phyloP scores from a whole-genome alignment of 2,329 filamentous ascomycete species.

The Fusarium verrucosum region DNA sequence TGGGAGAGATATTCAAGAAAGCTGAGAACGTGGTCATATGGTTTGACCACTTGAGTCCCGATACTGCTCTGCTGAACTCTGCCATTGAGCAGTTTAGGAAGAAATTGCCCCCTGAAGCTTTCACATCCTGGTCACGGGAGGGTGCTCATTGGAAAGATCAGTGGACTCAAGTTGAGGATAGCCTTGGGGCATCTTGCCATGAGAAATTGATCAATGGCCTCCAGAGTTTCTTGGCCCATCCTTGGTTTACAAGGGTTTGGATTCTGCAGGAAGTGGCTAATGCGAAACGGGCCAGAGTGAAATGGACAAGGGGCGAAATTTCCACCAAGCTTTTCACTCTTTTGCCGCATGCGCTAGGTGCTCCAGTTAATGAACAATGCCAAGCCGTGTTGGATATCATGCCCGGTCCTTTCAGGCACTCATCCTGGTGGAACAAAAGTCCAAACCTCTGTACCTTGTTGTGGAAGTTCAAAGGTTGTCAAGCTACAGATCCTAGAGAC shows the following conservation, averaged over 20 bases:
- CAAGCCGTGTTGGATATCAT: conserved; percentile 28
- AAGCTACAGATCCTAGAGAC: conserved; percentile 10
- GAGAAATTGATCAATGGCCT: neutral
- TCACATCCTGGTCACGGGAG: neutral
- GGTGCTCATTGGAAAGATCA: neutral
- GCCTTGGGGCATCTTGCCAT: fast-evolving
- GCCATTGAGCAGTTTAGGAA: neutral
- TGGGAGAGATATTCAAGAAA: conserved; percentile 2
- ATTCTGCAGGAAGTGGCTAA: conserved; percentile 22
- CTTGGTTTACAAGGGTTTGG: conserved; percentile 27
- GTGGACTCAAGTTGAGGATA: neutral
- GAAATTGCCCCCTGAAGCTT: neutral
- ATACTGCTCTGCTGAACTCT: fast-evolving
- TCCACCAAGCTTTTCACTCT: neutral
- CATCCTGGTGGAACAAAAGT: conserved; percentile 14
- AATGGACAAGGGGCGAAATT: neutral
- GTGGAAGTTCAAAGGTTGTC: neutral
- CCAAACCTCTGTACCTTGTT: conserved; percentile 9
- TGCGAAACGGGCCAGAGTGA: neutral
- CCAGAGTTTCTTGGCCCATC: fast-evolving
- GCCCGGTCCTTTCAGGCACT: neutral
- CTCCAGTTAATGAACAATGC: neutral
- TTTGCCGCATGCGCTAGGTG: neutral
- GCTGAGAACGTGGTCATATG: neutral
- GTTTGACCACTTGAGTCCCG: fast-evolving